Conservation (phyloP, 169 alveolate species). For the Plasmodium falciparum region DNA sequence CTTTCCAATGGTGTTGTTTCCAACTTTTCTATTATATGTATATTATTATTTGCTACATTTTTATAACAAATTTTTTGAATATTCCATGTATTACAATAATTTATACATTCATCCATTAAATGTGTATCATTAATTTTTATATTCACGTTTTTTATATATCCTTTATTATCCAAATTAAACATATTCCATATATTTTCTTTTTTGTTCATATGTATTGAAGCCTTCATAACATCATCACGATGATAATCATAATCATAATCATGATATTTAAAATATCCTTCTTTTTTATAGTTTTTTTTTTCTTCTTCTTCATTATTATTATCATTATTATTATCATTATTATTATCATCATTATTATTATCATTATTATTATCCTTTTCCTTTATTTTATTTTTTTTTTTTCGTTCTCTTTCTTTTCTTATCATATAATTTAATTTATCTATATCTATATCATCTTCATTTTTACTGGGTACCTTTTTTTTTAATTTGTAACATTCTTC, state of each 20-base stretch:
- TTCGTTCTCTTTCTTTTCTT: slow-evolving; percentile 7
- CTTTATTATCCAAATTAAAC: not conserved
- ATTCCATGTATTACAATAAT: slow-evolving; percentile 12
- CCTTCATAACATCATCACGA: not conserved
- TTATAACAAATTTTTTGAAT: slow-evolving; percentile 3
- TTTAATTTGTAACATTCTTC: slow-evolving; percentile 6
- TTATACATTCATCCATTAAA: slow-evolving; percentile 16
- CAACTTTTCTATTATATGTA: too few relatives aligned
- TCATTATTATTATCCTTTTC: not conserved
- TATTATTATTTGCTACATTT: not conserved
- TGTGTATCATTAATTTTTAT: not conserved
- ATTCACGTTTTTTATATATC: slow-evolving; percentile 14
- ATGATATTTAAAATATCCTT: not conserved
- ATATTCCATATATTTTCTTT: not conserved
- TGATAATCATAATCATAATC: too few relatives aligned
- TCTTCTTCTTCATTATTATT: not conserved
- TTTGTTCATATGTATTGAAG: not conserved
- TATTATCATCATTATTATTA: not conserved
- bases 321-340: not conserved
- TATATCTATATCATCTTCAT: slow-evolving; percentile 9
- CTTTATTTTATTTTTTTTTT: not conserved
- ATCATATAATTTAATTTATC: slow-evolving; percentile 17
- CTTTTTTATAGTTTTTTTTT: not conserved
- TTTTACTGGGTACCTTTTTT: not conserved
- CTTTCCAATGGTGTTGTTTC: too few relatives aligned